These are phyloP conservation scores for Lactarius vividus DNA, from an alignment of 768 basidiomycete species.

Conservation along the genomic window DNA sequence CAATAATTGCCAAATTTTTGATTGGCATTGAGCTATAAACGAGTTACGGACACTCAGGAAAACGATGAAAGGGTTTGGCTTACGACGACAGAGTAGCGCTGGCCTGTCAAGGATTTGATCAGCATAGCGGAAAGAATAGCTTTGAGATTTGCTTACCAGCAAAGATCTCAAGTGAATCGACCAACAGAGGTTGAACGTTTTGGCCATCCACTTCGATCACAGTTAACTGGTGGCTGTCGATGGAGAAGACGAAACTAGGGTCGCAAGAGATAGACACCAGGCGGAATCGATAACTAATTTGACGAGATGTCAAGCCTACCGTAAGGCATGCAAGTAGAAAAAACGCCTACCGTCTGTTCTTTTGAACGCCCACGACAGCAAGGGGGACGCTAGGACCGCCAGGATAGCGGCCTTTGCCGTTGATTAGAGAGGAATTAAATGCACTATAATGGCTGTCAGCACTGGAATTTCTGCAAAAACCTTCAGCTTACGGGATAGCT, in stretches of 20 bases:
- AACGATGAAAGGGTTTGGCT: not conserved
- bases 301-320: not conserved
- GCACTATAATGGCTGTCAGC: not conserved
- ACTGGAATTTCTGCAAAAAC: not conserved
- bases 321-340: not conserved
- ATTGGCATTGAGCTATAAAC: not conserved
- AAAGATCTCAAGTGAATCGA: conserved; percentile 24
- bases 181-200: conserved; percentile 22
- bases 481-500: not conserved
- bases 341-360: not conserved
- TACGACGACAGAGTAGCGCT: not conserved
- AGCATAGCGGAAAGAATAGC: not conserved
- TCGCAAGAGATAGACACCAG: conserved; percentile 36
- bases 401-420: conserved; percentile 6
- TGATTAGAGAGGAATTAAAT: conserved; percentile 11
- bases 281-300: conserved; percentile 46
- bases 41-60: not conserved
- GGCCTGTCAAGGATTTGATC: not conserved
- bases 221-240: conserved; percentile 26
- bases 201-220: conserved; percentile 26
- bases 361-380: not conserved
- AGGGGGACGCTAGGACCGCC: conserved; percentile 2
- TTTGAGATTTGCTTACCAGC: conserved; percentile 7
- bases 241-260: conserved; percentile 41
- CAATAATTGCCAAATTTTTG: not conserved